Evolutionary conservation across 2,329 filamentous ascomycete genomes (phyloP).

Genomic region (Epichloe amarillans): DNA sequence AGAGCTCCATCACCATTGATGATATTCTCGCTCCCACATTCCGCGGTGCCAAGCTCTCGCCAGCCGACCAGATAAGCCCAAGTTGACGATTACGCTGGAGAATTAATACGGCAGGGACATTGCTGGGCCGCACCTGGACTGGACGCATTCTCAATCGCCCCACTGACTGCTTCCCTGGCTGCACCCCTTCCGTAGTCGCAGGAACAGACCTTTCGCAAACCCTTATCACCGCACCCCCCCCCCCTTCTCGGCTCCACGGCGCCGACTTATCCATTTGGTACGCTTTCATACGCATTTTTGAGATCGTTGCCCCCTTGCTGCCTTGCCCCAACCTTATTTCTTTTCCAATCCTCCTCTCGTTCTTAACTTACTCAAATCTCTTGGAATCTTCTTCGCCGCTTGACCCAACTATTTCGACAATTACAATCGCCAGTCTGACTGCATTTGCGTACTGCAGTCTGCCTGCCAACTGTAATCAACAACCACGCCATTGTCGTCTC

Average conservation of each 20-base stretch:
- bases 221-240: constrained; percentile 8
- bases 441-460: too few species aligned
- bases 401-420: not conserved
- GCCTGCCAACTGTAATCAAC: not conserved
- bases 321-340: constrained; percentile 10
- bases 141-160: not conserved
- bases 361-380: not conserved
- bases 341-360: constrained; percentile 5
- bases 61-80: too few species aligned
- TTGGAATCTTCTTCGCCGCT: not conserved
- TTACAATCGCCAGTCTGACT: not conserved
- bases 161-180: not conserved
- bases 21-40: too few species aligned
- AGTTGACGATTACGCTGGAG: too few species aligned
- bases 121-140: not conserved
- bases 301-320: constrained; percentile 8
- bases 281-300: constrained; percentile 9
- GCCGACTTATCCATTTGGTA: constrained; percentile 19
- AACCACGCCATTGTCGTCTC: not conserved
- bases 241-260: constrained; percentile 19
- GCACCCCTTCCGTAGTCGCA: not conserved
- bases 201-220: not conserved
- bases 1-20: too few species aligned
- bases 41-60: too few species aligned
- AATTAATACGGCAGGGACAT: not conserved